phyloP scores from a whole-genome alignment of 2,329 filamentous ascomycete species.

The Diaporthe amygdali region DNA sequence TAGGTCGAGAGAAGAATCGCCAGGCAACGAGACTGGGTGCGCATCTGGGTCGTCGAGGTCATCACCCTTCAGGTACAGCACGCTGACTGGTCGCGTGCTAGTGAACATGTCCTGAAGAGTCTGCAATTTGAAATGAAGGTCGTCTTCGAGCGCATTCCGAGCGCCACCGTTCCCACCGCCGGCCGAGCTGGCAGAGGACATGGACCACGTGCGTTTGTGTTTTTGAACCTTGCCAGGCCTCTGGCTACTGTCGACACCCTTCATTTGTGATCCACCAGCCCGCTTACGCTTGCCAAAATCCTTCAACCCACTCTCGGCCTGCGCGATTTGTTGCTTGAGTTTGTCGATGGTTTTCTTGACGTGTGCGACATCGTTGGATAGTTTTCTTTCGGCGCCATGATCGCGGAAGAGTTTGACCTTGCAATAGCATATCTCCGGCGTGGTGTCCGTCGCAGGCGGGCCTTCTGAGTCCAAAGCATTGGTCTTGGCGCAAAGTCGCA shows the following conservation, averaged over 20 bases:
- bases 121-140: conserved; percentile 78
- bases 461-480: conserved; percentile 62
- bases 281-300: conserved; percentile 71
- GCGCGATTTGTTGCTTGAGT: conserved; percentile 88
- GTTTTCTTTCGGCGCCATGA: conserved; percentile 91
- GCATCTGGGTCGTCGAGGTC: conserved; percentile 81
- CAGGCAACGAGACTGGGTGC: conserved; percentile 75
- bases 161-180: conserved; percentile 45
- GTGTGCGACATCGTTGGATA: conserved; percentile 92
- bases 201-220: conserved; percentile 94
- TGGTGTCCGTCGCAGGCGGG: conserved; percentile 49
- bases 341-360: conserved; percentile 98
- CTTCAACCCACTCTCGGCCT: conserved; percentile 72
- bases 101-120: conserved; percentile 88
- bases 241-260: conserved; percentile 51
- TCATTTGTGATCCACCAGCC: conserved; percentile 49
- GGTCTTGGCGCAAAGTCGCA: conserved; percentile 91
- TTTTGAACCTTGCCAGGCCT: conserved; percentile 84
- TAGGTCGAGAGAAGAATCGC: conserved; percentile 65
- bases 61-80: conserved; percentile 78
- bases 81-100: conserved; percentile 78
- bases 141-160: conserved; percentile 69
- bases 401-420: conserved; percentile 98
- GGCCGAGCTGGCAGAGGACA: conserved; percentile 77
- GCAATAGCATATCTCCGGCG: conserved; percentile 85